Evolutionary conservation across 495 filamentous ascomycete species (phyloP).

Genomic region (Extremus antarcticus): DNA sequence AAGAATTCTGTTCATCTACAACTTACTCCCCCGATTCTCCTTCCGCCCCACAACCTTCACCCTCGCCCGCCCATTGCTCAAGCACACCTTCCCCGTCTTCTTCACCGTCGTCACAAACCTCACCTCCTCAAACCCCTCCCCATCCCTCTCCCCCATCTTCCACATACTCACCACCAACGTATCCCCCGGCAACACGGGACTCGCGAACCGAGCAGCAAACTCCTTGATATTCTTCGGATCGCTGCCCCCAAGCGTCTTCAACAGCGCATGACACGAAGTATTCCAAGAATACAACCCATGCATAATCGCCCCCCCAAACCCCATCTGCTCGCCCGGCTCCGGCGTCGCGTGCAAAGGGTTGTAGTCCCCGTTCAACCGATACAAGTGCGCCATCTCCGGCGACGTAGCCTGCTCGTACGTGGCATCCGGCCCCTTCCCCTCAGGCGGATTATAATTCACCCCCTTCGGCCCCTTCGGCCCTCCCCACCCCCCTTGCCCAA

Average conservation of each 20-base stretch:
- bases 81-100: conserved; percentile 60
- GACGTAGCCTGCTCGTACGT: conserved; percentile 58
- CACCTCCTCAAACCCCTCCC: conserved; percentile 67
- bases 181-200: conserved; percentile 68
- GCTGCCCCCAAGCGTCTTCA: conserved; percentile 60
- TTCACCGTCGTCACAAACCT: conserved; percentile 58
- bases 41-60: conserved; percentile 49
- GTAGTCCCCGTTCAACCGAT: conserved; percentile 75
- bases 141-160: conserved; percentile 49
- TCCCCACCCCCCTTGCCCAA: conserved; percentile 79
- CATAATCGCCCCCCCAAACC: conserved; percentile 79
- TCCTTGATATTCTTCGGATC: conserved; percentile 69
- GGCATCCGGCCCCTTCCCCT: conserved; percentile 61
- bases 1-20: no score
- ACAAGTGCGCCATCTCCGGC: conserved; percentile 56
- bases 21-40: conserved; percentile 46
- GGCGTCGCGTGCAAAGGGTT: conserved; percentile 82
- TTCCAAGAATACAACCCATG: conserved; percentile 85
- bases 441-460: conserved; percentile 61
- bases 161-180: conserved; percentile 56
- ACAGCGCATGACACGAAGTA: conserved; percentile 60
- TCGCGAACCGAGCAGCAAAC: conserved; percentile 80
- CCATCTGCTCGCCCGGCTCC: conserved; percentile 76
- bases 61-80: conserved; percentile 75
- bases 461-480: conserved; percentile 78